These are phyloP conservation scores for Ambispora gerdemannii DNA, from an alignment of 192 early-diverging fungal species.

Conservation along the genomic window DNA sequence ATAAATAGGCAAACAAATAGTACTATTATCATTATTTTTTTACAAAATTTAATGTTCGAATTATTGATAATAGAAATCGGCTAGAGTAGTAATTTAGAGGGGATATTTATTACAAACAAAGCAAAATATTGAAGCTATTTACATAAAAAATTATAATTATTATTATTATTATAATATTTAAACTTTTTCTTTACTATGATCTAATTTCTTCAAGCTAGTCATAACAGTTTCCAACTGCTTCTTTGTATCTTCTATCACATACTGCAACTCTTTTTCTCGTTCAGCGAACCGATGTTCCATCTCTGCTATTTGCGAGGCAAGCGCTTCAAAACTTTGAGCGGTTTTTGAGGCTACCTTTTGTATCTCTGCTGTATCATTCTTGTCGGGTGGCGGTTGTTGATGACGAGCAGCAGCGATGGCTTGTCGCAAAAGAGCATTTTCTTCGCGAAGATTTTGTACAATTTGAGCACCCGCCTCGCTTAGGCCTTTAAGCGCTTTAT, in stretches of 20 bases:
- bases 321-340: not conserved
- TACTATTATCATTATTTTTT: no score
- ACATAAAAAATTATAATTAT: no score
- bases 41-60: no score
- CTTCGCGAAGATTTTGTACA: constrained; percentile 4
- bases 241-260: constrained; percentile 15
- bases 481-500: not conserved
- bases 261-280: constrained; percentile 24
- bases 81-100: no score
- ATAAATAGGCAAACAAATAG: no score
- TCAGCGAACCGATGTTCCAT: constrained; percentile 13
- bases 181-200: no score
- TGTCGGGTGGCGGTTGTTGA: not conserved
- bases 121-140: no score
- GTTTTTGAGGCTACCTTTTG: not conserved
- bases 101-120: no score
- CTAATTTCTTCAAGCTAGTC: no score
- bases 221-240: no score
- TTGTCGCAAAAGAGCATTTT: constrained; percentile 14
- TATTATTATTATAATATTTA: no score
- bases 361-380: not conserved
- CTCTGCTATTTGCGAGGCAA: constrained; percentile 7
- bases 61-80: no score
- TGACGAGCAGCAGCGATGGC: not conserved
- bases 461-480: not conserved